Percentiles rank a stretch among this genome's conserved stretches.
Conservation (phyloP, 1,139 yeast genomes). For the Protomyces arabidopsidicola region DNA sequence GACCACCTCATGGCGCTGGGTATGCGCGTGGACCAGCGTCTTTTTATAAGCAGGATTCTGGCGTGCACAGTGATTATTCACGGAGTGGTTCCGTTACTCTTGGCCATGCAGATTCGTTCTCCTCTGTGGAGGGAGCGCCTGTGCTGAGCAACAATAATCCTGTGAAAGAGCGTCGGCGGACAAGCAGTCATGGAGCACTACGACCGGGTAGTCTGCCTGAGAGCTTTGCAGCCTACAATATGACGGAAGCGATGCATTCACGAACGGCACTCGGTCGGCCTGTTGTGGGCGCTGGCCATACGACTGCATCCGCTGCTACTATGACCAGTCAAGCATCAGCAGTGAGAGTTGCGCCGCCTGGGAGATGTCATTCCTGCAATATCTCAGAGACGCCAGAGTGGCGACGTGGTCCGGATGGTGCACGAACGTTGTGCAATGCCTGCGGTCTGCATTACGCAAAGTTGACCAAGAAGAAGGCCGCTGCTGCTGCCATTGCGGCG, state of each 20-base stretch:
- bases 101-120: neutral
- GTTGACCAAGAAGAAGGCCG: constrained; percentile 17
- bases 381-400: constrained; percentile 76
- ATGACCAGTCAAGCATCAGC: neutral
- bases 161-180: neutral
- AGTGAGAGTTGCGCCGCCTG: constrained; percentile 29
- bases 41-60: neutral
- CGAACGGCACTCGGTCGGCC: neutral
- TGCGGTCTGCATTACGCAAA: constrained; percentile 77
- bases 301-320: neutral
- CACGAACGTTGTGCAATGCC: constrained; percentile 70
- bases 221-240: no score
- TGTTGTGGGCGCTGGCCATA: neutral
- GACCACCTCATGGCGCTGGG: no score
- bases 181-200: neutral
- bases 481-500: neutral
- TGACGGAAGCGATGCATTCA: no score
- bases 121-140: neutral
- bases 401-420: constrained; percentile 77
- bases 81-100: neutral
- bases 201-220: neutral
- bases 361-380: constrained; percentile 55
- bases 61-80: neutral
- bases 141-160: neutral
- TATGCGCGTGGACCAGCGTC: neutral